Evolutionary conservation across 441 rosid species (phyloP).

Genomic region (Populus hybrid): DNA sequence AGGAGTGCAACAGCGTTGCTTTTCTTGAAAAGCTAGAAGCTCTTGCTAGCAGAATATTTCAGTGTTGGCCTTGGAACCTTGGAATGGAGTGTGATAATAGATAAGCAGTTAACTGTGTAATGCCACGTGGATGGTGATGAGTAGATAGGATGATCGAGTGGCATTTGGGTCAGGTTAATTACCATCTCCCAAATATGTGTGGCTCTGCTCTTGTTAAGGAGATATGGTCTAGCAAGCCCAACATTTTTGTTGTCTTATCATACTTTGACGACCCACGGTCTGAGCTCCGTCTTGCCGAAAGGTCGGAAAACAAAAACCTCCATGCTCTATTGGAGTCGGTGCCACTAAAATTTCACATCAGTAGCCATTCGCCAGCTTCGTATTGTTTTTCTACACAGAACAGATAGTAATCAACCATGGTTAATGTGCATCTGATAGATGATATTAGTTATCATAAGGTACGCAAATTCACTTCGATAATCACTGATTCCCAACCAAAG

Average conservation of each 20-base stretch:
- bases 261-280: constrained; percentile 8
- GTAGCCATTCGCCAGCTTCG: not conserved
- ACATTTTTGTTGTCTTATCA: not conserved
- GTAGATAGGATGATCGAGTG: constrained; percentile 35
- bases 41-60: constrained; percentile 5
- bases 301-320: not conserved
- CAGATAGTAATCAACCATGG: not conserved
- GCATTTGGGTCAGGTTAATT: constrained; percentile 26
- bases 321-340: not conserved
- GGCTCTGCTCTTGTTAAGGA: constrained; percentile 34
- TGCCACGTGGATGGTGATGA: constrained; percentile 51
- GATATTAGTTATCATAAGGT: not conserved
- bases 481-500: not conserved
- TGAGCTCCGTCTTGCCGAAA: not conserved
- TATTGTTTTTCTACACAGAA: not conserved
- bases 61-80: constrained; percentile 15
- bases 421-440: not conserved
- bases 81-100: constrained; percentile 27
- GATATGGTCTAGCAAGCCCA: constrained; percentile 9
- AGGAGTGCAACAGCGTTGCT: not conserved
- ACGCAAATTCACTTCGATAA: not conserved
- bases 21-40: not conserved
- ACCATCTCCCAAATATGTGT: constrained; percentile 49
- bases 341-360: not conserved
- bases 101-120: constrained; percentile 41